A percentile compares a stretch with the other conserved stretches of the same genome.
These are phyloP conservation scores for Boletellus sp. DNA, from an alignment of 1,284 basidiomycete genomes.

Conservation along the genomic window DNA sequence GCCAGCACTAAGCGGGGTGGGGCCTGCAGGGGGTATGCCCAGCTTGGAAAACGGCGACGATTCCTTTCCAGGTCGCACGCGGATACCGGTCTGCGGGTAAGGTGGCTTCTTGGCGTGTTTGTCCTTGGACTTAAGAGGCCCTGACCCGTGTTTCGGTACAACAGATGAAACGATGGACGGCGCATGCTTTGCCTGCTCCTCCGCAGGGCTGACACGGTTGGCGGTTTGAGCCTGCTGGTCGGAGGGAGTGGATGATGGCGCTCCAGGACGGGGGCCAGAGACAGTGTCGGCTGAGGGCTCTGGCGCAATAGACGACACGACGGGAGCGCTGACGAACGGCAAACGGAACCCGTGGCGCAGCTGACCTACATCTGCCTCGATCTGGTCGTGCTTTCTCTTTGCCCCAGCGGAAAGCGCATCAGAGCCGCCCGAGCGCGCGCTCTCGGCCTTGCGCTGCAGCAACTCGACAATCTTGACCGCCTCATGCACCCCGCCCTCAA, in stretches of 20 bases:
- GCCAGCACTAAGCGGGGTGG: constrained; percentile 1
- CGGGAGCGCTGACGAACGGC: constrained; percentile 45
- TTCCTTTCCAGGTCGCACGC: constrained; percentile 39
- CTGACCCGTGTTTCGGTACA: constrained; percentile 14
- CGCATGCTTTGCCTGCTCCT: constrained; percentile 15
- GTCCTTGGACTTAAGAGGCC: constrained; percentile 29
- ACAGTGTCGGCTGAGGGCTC: not conserved
- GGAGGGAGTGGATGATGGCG: not conserved
- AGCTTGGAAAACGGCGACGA: constrained; percentile 22
- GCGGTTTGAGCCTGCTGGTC: constrained; percentile 2
- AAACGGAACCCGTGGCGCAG: constrained; percentile 40
- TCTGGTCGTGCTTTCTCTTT: constrained; percentile 54
- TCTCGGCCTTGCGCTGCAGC: constrained; percentile 47
- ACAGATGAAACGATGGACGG: constrained; percentile 4
- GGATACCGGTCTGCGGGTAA: constrained; percentile 42
- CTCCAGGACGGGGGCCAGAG: not conserved
- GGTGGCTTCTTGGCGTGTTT: constrained; percentile 37
- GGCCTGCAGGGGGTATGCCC: constrained; percentile 4
- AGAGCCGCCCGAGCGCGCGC: constrained; percentile 22
- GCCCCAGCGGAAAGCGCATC: constrained; percentile 28
- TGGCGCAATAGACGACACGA: constrained; percentile 20
- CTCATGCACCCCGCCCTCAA: constrained; percentile 38
- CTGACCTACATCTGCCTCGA: constrained; percentile 37
- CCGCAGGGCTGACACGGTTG: constrained; percentile 6
- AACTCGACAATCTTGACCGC: constrained; percentile 46